A percentile compares a stretch with the other conserved stretches of the same genome.
phyloP scores from a whole-genome alignment of 1,139 yeast species.

The Debaryomycetaceae sp. region DNA sequence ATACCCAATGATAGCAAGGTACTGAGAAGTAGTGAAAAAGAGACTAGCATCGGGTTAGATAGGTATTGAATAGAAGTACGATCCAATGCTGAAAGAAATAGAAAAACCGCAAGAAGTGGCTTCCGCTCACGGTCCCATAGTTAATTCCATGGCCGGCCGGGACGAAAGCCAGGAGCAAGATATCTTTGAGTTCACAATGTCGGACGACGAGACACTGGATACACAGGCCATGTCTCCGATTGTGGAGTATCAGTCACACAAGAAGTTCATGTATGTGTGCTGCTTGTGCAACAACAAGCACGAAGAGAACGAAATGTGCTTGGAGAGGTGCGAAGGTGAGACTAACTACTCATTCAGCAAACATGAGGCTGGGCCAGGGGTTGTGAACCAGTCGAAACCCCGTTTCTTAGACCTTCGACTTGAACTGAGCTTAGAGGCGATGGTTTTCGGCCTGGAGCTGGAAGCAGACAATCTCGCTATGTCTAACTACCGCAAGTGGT shows the following conservation, averaged over 20 bases:
- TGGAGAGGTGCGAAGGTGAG: not conserved
- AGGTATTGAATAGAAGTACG: too few relatives aligned
- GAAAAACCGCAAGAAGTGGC: too few relatives aligned
- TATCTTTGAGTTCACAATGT: not conserved
- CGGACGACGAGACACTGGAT: not conserved
- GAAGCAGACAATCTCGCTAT: not conserved
- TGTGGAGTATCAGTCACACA: not conserved
- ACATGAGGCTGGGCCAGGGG: not conserved
- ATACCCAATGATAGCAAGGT: not conserved
- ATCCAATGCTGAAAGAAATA: too few relatives aligned
- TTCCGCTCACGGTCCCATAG: too few relatives aligned
- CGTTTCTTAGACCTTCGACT: not conserved
- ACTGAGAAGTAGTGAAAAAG: too few relatives aligned
- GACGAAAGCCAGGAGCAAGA: not conserved
- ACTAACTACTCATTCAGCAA: not conserved
- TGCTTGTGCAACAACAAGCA: not conserved
- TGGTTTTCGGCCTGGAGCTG: not conserved
- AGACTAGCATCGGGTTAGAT: too few relatives aligned
- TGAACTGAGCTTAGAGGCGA: not conserved
- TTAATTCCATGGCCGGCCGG: not conserved
- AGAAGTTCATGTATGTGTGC: not conserved
- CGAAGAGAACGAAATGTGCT: not conserved
- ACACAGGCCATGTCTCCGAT: not conserved
- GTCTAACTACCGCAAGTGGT: not conserved
- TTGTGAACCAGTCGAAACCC: not conserved